Percentiles rank a stretch among this genome's conserved stretches.
Evolutionary conservation across 495 filamentous ascomycete species (phyloP).

Genomic region (Penicillium herquei): DNA sequence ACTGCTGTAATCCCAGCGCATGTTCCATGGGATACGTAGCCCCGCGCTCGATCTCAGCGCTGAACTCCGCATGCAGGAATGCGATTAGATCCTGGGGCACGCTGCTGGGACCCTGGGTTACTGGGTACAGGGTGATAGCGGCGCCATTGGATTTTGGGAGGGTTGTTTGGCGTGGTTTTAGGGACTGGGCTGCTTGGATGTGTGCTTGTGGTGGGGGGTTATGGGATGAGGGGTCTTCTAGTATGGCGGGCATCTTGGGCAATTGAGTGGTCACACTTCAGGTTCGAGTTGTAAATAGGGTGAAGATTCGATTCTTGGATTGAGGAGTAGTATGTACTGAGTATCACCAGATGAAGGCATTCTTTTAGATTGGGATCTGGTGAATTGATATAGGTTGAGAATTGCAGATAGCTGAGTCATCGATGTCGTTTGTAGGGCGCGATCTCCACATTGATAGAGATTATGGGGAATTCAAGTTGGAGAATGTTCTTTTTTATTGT

Average conservation of each 20-base stretch:
- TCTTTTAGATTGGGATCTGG: too few relatives aligned
- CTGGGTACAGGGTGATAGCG: conserved; percentile 78
- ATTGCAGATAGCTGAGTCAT: too few relatives aligned
- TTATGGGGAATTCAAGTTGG: too few relatives aligned
- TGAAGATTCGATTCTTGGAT: neutral
- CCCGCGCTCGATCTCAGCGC: conserved; percentile 84
- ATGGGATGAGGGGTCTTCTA: conserved; percentile 70
- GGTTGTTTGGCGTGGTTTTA: conserved; percentile 73
- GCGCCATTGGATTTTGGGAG: conserved; percentile 70
- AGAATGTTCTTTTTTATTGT: too few relatives aligned
- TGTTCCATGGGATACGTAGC: conserved; percentile 92
- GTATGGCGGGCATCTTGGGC: conserved; percentile 52
- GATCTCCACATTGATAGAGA: too few relatives aligned
- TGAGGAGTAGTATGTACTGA: neutral
- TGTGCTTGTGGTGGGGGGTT: conserved; percentile 55
- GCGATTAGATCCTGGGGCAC: conserved; percentile 51
- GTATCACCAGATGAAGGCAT: too few relatives aligned
- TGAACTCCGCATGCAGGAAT: conserved; percentile 79
- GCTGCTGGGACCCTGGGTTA: conserved; percentile 62
- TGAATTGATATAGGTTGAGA: too few relatives aligned
- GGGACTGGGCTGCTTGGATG: conserved; percentile 52
- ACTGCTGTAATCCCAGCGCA: conserved; percentile 66
- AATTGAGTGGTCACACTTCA: neutral
- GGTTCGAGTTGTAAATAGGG: neutral
- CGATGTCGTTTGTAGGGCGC: too few relatives aligned